A percentile compares a stretch with the other conserved stretches of the same genome.
These are phyloP conservation scores for Phallus indusiatus DNA, from an alignment of 768 basidiomycete genomes.

Conservation along the genomic window DNA sequence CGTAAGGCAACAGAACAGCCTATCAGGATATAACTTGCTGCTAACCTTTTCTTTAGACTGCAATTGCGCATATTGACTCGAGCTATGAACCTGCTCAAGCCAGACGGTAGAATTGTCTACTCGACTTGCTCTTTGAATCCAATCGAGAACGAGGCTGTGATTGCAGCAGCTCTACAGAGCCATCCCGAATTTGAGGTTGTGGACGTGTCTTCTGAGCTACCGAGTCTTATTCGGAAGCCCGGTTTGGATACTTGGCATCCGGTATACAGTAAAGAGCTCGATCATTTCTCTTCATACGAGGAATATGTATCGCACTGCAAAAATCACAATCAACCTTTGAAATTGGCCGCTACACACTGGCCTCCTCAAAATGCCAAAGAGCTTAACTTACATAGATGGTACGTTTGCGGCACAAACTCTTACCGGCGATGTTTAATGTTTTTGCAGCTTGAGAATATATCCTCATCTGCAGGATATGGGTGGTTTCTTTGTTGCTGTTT, in stretches of 20 bases:
- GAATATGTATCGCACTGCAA: slow-evolving; percentile 3
- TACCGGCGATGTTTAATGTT: not conserved
- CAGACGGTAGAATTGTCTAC: slow-evolving; percentile 89
- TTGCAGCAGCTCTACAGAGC: slow-evolving; percentile 69
- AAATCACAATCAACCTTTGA: slow-evolving; percentile 23
- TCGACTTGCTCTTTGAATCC: slow-evolving; percentile 98
- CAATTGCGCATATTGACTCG: slow-evolving; percentile 89
- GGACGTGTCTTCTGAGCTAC: slow-evolving; percentile 64
- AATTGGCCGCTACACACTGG: slow-evolving; percentile 70
- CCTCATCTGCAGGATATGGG: slow-evolving; percentile 96
- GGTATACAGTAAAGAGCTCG: slow-evolving; percentile 35
- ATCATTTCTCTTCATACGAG: not conserved
- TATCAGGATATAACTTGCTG: not conserved
- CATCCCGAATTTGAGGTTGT: slow-evolving; percentile 71
- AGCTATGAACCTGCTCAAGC: slow-evolving; percentile 82
- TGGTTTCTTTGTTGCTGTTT: slow-evolving; percentile 93
- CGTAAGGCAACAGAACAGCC: slow-evolving; percentile 35
- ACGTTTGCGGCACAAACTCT: slow-evolving; percentile 12
- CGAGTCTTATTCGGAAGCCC: slow-evolving; percentile 61
- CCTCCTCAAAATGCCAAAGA: slow-evolving; percentile 54
- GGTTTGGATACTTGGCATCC: slow-evolving; percentile 78
- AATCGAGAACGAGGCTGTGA: slow-evolving; percentile 93
- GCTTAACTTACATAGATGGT: slow-evolving; percentile 70
- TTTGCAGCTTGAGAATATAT: slow-evolving; percentile 70
- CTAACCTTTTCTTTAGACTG: slow-evolving; percentile 38